Percentiles rank a stretch among this genome's conserved stretches.
phyloP scores from a whole-genome alignment of 2,329 filamentous ascomycete genomes.

The Xylaria sp. region DNA sequence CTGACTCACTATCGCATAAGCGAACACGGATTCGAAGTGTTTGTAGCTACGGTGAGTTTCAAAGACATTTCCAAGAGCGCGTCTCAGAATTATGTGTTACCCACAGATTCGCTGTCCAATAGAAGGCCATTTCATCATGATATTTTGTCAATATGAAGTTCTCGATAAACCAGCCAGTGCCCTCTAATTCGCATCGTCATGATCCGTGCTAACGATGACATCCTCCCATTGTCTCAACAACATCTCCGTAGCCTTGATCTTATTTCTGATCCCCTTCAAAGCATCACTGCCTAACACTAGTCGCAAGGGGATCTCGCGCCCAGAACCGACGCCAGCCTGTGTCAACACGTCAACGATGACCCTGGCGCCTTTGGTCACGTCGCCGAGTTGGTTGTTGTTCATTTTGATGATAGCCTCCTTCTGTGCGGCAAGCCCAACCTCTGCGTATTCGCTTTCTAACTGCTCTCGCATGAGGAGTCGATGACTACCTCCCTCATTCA shows the following conservation, averaged over 20 bases:
- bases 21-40: neutral
- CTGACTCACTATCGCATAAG: neutral
- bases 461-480: slow-evolving; percentile 11
- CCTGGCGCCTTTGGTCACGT: slow-evolving; percentile 11
- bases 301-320: slow-evolving; percentile 1
- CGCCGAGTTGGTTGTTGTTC: slow-evolving; percentile 3
- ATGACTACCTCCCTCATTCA: slow-evolving; percentile 11
- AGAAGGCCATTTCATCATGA: neutral
- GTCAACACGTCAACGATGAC: slow-evolving; percentile 18
- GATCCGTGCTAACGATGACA: slow-evolving; percentile 21
- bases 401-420: slow-evolving; percentile 4
- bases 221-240: slow-evolving; percentile 9
- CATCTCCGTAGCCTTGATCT: slow-evolving; percentile 12
- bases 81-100: neutral
- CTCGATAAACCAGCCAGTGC: neutral
- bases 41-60: neutral
- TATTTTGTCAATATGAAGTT: neutral
- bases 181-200: neutral
- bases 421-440: slow-evolving; percentile 2
- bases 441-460: slow-evolving; percentile 16
- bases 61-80: neutral
- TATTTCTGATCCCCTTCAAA: slow-evolving; percentile 8
- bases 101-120: neutral
- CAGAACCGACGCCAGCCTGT: slow-evolving; percentile 1
- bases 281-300: slow-evolving; percentile 17